phyloP scores from a whole-genome alignment of 2,329 filamentous ascomycete species.

The Akanthomyces uredinophilus region DNA sequence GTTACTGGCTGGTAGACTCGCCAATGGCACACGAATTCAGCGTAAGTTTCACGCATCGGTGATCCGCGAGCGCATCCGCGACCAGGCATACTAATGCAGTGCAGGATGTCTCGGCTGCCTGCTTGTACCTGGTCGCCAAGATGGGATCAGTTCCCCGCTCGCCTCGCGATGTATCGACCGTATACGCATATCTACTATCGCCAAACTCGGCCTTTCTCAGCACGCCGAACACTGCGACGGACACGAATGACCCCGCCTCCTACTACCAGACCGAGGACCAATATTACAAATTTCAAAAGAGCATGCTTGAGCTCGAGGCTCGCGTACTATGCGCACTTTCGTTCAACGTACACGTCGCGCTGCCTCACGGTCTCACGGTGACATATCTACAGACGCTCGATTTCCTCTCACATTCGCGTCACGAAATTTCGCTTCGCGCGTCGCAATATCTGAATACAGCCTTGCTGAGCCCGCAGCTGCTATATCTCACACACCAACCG shows the following conservation, averaged over 20 bases:
- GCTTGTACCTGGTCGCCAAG: constrained; percentile 78
- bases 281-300: constrained; percentile 60
- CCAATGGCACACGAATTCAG: constrained; percentile 55
- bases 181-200: constrained; percentile 76
- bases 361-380: constrained; percentile 81
- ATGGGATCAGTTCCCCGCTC: constrained; percentile 71
- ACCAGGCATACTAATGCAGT: constrained; percentile 1
- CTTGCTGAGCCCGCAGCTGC: constrained; percentile 77
- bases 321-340: constrained; percentile 69
- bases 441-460: constrained; percentile 81
- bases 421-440: constrained; percentile 57
- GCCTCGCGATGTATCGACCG: constrained; percentile 74
- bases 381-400: constrained; percentile 91
- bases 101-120: constrained; percentile 75
- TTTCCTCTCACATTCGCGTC: constrained; percentile 44
- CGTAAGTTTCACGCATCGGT: constrained; percentile 27
- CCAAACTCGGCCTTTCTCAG: constrained; percentile 51
- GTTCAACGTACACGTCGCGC: constrained; percentile 78
- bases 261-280: constrained; percentile 70
- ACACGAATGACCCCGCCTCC: constrained; percentile 39
- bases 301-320: constrained; percentile 69
- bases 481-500: constrained; percentile 91
- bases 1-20: constrained; percentile 67
- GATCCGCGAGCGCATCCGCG: background rate
- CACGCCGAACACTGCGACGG: constrained; percentile 28